Conservation (phyloP, 2,329 filamentous ascomycete genomes). For the Fusarium setosum region DNA sequence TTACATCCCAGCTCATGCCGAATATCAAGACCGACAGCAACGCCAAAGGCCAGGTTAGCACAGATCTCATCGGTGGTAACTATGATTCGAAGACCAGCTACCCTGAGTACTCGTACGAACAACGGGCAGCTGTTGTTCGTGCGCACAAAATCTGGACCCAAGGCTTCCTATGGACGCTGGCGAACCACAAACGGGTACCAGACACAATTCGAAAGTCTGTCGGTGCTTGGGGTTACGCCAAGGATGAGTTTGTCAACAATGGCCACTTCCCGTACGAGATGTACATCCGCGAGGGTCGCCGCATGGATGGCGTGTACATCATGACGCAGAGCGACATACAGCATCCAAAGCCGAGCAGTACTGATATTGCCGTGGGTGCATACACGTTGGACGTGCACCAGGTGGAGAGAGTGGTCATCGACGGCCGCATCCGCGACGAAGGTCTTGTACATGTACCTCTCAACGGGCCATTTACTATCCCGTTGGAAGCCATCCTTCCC, state of each 20-base stretch:
- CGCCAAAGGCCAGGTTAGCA: slow-evolving; percentile 29
- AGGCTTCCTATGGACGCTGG: slow-evolving; percentile 31
- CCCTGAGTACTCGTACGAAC: slow-evolving; percentile 25
- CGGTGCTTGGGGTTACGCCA: slow-evolving; percentile 26
- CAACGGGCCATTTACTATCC: slow-evolving; percentile 25
- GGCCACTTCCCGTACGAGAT: slow-evolving; percentile 33
- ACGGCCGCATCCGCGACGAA: slow-evolving; percentile 24
- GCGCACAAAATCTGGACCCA: slow-evolving; percentile 29
- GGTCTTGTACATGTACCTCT: slow-evolving; percentile 30
- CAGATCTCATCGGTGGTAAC: slow-evolving; percentile 31
- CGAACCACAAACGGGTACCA: slow-evolving; percentile 28
- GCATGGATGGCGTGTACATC: slow-evolving; percentile 27
- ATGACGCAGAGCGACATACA: slow-evolving; percentile 31
- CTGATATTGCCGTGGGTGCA: slow-evolving; percentile 17
- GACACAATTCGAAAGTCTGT: neutral
- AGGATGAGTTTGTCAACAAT: slow-evolving; percentile 27
- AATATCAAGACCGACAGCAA: slow-evolving; percentile 34
- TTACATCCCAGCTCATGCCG: slow-evolving; percentile 33
- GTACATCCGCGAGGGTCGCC: slow-evolving; percentile 30
- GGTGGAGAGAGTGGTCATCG: slow-evolving; percentile 20
- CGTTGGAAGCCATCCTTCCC: slow-evolving; percentile 17
- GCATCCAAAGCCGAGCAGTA: neutral
- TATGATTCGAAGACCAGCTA: slow-evolving; percentile 25
- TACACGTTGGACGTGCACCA: slow-evolving; percentile 33
- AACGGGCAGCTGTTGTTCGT: slow-evolving; percentile 1